These are phyloP conservation scores for Colletotrichum incanum DNA, from an alignment of 2,329 filamentous ascomycete genomes.

Conservation along the genomic window DNA sequence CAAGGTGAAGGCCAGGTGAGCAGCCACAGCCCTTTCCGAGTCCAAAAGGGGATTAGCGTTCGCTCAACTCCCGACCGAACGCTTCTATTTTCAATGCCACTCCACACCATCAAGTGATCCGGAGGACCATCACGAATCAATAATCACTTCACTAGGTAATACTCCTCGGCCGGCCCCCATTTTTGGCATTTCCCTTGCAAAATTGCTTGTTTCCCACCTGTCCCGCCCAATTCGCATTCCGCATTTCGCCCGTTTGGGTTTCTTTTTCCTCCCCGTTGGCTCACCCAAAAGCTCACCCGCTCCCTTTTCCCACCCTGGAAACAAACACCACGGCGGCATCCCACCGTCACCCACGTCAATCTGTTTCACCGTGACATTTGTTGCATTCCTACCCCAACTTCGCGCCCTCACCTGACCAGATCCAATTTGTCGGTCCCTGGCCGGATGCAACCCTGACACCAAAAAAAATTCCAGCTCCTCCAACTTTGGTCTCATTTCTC, in stretches of 20 bases:
- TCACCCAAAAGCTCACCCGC: slow-evolving; percentile 15
- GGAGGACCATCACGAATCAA: slow-evolving; percentile 6
- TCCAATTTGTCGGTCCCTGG: slow-evolving; percentile 39
- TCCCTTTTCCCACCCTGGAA: background rate
- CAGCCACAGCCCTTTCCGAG: slow-evolving; percentile 17
- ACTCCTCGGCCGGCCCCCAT: background rate
- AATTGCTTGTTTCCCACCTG: slow-evolving; percentile 29
- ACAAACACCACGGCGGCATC: slow-evolving; percentile 4
- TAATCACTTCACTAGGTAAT: background rate
- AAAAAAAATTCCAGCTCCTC: slow-evolving; percentile 10
- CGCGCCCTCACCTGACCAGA: slow-evolving; percentile 35
- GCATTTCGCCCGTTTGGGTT: slow-evolving; percentile 9
- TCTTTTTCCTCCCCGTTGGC: slow-evolving; percentile 20
- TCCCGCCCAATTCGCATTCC: background rate
- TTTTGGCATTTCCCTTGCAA: slow-evolving; percentile 11
- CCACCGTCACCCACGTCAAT: slow-evolving; percentile 22
- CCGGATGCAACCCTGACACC: slow-evolving; percentile 28
- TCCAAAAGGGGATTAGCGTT: slow-evolving; percentile 22
- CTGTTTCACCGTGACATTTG: slow-evolving; percentile 15
- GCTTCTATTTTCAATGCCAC: slow-evolving; percentile 35
- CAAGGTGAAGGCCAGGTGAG: slow-evolving; percentile 9
- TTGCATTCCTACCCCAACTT: slow-evolving; percentile 36
- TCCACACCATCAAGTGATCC: background rate
- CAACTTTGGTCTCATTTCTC: slow-evolving; percentile 8
- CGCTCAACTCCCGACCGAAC: slow-evolving; percentile 29